Evolutionary conservation across 2,329 filamentous ascomycete species (phyloP).

Genomic region (Acrodontium crateriforme): DNA sequence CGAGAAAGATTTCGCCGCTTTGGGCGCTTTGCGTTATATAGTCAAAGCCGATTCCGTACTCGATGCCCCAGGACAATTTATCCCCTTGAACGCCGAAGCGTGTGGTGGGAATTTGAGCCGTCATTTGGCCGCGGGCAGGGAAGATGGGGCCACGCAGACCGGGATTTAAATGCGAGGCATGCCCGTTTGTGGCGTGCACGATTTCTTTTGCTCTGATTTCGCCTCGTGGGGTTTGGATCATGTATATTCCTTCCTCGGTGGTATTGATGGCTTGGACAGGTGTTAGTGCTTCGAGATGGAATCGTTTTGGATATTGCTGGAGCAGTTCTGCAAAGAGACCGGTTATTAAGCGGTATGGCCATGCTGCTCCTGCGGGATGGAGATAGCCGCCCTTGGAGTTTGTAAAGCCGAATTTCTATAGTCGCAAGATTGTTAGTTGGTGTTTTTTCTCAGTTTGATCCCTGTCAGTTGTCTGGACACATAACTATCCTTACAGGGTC

Average conservation of each 20-base stretch:
- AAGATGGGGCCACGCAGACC: slow-evolving; percentile 6
- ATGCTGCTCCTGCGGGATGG: slow-evolving; percentile 6
- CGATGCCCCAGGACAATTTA: slow-evolving; percentile 4
- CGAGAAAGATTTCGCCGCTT: slow-evolving; percentile 6
- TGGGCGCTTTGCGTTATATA: slow-evolving; percentile 7
- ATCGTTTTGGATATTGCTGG: slow-evolving; percentile 2
- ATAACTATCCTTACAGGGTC: too few species aligned
- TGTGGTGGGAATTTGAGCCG: slow-evolving; percentile 4
- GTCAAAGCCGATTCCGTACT: slow-evolving; percentile 6
- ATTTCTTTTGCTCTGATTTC: slow-evolving; percentile 12
- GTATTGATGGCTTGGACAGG: slow-evolving; percentile 3
- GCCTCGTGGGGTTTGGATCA: slow-evolving; percentile 12
- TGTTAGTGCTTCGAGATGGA: slow-evolving; percentile 7
- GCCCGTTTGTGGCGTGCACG: slow-evolving; percentile 23
- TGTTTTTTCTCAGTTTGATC: too few species aligned
- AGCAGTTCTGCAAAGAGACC: slow-evolving; percentile 3
- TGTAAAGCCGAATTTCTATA: slow-evolving; percentile 3
- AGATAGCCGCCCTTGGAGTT: slow-evolving; percentile 4
- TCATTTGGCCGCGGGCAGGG: slow-evolving; percentile 11
- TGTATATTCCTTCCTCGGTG: slow-evolving; percentile 1
- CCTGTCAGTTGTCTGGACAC: too few species aligned
- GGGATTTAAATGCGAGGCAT: slow-evolving; percentile 8
- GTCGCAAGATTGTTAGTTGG: too few species aligned
- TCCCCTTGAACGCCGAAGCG: slow-evolving; percentile 1
- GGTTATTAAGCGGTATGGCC: slow-evolving; percentile 9